Evolutionary conservation across 73 alveolate species (phyloP), one percentile per base, ranked within the genome.

Genomic region (Stentor coeruleus): DNA sequence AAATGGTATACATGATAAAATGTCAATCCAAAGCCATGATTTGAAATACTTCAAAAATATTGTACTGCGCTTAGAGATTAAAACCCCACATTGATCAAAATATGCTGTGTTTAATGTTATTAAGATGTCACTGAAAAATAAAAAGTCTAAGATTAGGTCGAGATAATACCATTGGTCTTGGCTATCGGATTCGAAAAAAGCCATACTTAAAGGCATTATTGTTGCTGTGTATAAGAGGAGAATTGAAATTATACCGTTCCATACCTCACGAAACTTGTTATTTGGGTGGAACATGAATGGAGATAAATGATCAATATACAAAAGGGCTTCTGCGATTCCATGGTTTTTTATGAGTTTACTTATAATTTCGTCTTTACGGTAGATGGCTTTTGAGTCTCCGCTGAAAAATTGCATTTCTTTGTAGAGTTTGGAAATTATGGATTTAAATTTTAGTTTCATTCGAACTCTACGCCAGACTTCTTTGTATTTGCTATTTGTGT

Each of bases 241-340:
- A 6, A 49, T 11, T 6, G 66, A 6, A 11, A 49, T 49, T 20
- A 49, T 11, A 49, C 6, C 20, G 20, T 49, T 49, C 66, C 66
- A 49, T 11, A 49, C 6, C 66, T 11, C 20, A 6, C 20, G 6
- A 11, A 6, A 20, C 20, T 49, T 49, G 6, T 6, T 11, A 49
- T 49, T 49, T 20, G 66, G 66, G 66, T 49, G 66, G 66, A 49
- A 11, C 66, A 49, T 6, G 66, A 49, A 49, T 20, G 28, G 20
- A 49, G 66, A n/a, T n/a, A 31, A 33, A 86, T 76, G 33, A 90
- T 83, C 55, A 93, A 58, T 0, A 87, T 28, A 66, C 82, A n/a
- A n/a, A n/a, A n/a, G n/a, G n/a, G n/a, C n/a, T n/a, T n/a, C n/a
- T n/a, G n/a, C n/a, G n/a, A n/a, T n/a, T n/a, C n/a, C n/a, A n/a